Evolutionary conservation across 805 yeast species (phyloP), one percentile per base, ranked within the genome.

Genomic region (Saccharomycopsis selenospora): DNA sequence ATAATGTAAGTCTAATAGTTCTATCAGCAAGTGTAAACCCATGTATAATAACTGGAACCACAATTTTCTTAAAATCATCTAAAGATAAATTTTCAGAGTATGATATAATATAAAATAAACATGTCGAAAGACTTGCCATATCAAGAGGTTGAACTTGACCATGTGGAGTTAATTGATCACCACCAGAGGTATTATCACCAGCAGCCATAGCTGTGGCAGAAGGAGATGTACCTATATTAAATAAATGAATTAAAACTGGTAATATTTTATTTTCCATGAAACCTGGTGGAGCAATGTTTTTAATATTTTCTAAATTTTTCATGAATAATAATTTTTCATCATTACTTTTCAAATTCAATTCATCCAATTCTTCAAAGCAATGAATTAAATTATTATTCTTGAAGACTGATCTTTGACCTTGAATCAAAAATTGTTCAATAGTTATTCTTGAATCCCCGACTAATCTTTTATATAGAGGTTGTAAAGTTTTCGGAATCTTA

Each of bases 1-100:
- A 69, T 25, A 93, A 66, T n/a, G 81, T 70, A 57, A 88, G 71
- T 48, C 98, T 70, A 3, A 88, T 71, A 1, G 89, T 79, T 53
- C 98, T 72, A 63, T 91, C 96, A 10, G 83, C 76, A 17, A 80
- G 66, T 1, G 76, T 59, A 59, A 79, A 90, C 22, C 84, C 72
- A 36, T 73, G 67, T 29, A 85, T 68, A n/a, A 89, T 70, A 0
- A 80, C 66, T 1, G 91, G 89, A 51, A 80, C 78, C 7, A 82
- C 66, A 8, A 62, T 43, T 42, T 62, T 62, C 42, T 67, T 59
- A 56, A 76, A 75, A 36, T 61, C 63, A n/a, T 56, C 64, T 54
- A 46, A 63, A 62, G 67, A 55, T 11, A 60, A 53, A 47, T 47
- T 66, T 49, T 58, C 66, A 7, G 61, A 59, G 45, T 61, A 63